phyloP scores from a whole-genome alignment of 345 rosid species.

The Clausena lansium region DNA sequence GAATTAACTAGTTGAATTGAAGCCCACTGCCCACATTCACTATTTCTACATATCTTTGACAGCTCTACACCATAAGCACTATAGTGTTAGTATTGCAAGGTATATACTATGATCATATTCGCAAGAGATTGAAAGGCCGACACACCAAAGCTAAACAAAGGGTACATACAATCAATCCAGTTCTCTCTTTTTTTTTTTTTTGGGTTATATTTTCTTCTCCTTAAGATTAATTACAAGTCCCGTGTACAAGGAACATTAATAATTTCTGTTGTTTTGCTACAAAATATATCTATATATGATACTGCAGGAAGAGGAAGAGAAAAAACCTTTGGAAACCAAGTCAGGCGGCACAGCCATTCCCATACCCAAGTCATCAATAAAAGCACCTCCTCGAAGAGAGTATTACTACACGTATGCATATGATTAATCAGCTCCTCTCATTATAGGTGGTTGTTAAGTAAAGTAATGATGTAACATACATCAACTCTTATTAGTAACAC shows the following conservation, averaged over 20 bases:
- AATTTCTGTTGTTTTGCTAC: too few species aligned
- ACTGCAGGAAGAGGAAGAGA: constrained; percentile 44
- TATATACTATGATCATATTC: constrained; percentile 66
- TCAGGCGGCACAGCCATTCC: constrained; percentile 46
- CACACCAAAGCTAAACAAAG: constrained; percentile 17
- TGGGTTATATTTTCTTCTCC: too few species aligned
- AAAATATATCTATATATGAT: neutral
- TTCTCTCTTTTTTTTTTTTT: too few species aligned
- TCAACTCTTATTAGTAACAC: too few species aligned
- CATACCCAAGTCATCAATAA: constrained; percentile 46
- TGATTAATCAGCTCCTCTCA: too few species aligned
- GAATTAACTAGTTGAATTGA: neutral
- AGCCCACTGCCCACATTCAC: too few species aligned
- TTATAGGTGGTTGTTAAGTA: too few species aligned
- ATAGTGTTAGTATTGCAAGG: constrained; percentile 74
- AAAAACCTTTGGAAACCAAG: constrained; percentile 44
- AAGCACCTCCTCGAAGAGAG: constrained; percentile 42
- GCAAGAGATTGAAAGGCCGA: constrained; percentile 40
- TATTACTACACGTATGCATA: constrained; percentile 58
- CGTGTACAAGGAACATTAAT: too few species aligned
- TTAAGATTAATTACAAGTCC: too few species aligned
- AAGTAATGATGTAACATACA: too few species aligned
- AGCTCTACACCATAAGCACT: constrained; percentile 88
- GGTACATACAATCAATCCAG: constrained; percentile 22
- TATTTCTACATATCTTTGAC: neutral